phyloP scores from a whole-genome alignment of 148 eudicot genomes.

The Pouteria glomerata region DNA sequence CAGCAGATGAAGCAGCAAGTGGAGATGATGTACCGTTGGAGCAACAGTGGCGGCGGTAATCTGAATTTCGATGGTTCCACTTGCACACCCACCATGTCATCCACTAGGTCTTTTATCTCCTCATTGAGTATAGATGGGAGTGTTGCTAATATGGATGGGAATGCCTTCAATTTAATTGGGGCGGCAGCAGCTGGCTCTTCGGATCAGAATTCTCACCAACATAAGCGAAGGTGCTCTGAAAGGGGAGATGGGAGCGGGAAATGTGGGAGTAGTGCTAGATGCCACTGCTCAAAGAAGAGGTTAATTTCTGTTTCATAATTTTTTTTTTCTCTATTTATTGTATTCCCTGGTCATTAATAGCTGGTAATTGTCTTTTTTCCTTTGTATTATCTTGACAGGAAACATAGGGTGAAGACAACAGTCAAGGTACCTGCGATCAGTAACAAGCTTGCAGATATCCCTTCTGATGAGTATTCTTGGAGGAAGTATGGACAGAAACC shows the following conservation, averaged over 20 bases:
- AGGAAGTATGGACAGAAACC: constrained; percentile 98
- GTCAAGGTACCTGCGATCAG: constrained; percentile 96
- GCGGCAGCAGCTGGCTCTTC: constrained; percentile 43
- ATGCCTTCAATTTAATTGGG: constrained; percentile 53
- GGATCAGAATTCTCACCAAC: constrained; percentile 48
- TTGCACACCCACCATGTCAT: constrained; percentile 70
- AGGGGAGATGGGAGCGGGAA: constrained; percentile 69
- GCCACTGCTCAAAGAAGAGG: constrained; percentile 98
- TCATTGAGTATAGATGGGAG: constrained; percentile 84
- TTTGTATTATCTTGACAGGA: constrained; percentile 37
- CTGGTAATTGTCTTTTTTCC: not conserved
- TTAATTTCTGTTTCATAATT: constrained; percentile 10
- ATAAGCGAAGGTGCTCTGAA: constrained; percentile 49
- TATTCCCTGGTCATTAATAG: constrained; percentile 5
- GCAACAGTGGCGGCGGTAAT: constrained; percentile 64
- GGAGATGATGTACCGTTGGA: constrained; percentile 50
- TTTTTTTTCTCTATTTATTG: not conserved
- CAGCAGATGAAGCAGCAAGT: constrained; percentile 56
- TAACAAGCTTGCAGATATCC: constrained; percentile 94
- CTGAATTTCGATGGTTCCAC: constrained; percentile 63
- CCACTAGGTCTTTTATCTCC: constrained; percentile 73
- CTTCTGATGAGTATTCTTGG: constrained; percentile 92
- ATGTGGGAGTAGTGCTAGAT: constrained; percentile 65
- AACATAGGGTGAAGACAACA: constrained; percentile 79
- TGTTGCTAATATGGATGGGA: constrained; percentile 57